Evolutionary conservation across 352 stramenopile genomes (phyloP), one percentile per base, ranked within the genome.

Genomic region (Lagenidium sp.): DNA sequence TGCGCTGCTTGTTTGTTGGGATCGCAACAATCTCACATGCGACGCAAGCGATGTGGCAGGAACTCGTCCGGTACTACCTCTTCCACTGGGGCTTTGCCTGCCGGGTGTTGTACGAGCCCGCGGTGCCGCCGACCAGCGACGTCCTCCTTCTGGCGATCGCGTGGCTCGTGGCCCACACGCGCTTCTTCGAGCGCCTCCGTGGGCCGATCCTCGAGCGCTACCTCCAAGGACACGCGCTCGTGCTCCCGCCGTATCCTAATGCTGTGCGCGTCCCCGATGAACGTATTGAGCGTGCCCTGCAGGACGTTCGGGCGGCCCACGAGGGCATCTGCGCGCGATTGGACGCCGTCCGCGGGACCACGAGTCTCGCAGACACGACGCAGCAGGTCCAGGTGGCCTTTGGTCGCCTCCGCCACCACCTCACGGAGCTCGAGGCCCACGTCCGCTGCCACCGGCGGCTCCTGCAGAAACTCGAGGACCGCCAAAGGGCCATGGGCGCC

Each of bases 31-130:
- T 26, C 50, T n/a, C 3, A 36, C 29, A 34, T 7, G n/a, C 69
- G 62, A 41, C 3, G 29, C 59, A 20, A 64, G 55, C 22, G 57
- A 61, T 56, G 11, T 47, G 41, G 44, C 35, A 53, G 34, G 70
- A 89, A 36, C 42, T 85, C 12, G 60, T 65, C 32, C 59, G 59
- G 11, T 68, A 68, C 50, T 83, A 85, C 21, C 44, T 89, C 7
- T 78, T 82, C 47, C 56, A 82, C 10, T 85, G 73, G 73, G 70
- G 73, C 2, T 89, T 85, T 41, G 60, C 78, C 0, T 80, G 54
- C 32, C 26, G 26, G 12, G 12, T 46, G 0, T 79, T 89, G 39
- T 89, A 79, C 35, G 39, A 47, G 1, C 26, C 41, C 1, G 31
- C 22, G 1, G 20, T 28, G 1, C 15, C 32, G 6, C 53, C 58